Evolutionary conservation across 768 basidiomycete genomes (phyloP), one percentile per base, ranked within the genome.

Genomic region (Mycena amicta): DNA sequence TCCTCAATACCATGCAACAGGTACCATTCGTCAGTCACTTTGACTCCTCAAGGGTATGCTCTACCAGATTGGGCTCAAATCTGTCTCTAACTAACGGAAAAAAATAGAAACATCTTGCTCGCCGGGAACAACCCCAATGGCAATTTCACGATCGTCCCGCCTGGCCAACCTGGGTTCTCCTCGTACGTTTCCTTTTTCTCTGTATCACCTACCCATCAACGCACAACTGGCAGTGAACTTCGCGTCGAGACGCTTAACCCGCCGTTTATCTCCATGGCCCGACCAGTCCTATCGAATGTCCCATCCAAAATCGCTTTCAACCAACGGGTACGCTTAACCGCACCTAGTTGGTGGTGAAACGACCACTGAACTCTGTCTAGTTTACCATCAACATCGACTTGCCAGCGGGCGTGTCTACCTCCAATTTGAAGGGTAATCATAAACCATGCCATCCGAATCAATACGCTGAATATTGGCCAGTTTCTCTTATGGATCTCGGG

Each of bases 21-120:
- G n/a, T 74, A 74, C 52, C 73, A 74, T 55, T 77, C 76, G 13
- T 67, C 70, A 0, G 65, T 68, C 16, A 67, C 68, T n/a, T 59
- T 74, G 5, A 64, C 70, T 1, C 73, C 73, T 6, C 62, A 68
- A 51, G 73, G 69, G 46, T 61, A 54, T 77, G 20, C 11, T 28
- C 33, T 29, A 20, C 27, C 23, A 16, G 18, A 12, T 22, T 4
- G n/a, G n/a, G n/a, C n/a, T n/a, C n/a, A n/a, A n/a, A n/a, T n/a
- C n/a, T n/a, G n/a, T n/a, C n/a, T n/a, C n/a, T n/a, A n/a, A n/a
- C n/a, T n/a, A n/a, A n/a, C n/a, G n/a, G n/a, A n/a, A n/a, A n/a
- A n/a, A n/a, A n/a, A n/a, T 50, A 60, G 63, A 8, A 60, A 57
- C 51, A 59, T 66, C 39, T 53, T 63, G 31, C 15, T 63, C 12